phyloP scores from a whole-genome alignment of 2,329 filamentous ascomycete species.

The Eutypa lata region DNA sequence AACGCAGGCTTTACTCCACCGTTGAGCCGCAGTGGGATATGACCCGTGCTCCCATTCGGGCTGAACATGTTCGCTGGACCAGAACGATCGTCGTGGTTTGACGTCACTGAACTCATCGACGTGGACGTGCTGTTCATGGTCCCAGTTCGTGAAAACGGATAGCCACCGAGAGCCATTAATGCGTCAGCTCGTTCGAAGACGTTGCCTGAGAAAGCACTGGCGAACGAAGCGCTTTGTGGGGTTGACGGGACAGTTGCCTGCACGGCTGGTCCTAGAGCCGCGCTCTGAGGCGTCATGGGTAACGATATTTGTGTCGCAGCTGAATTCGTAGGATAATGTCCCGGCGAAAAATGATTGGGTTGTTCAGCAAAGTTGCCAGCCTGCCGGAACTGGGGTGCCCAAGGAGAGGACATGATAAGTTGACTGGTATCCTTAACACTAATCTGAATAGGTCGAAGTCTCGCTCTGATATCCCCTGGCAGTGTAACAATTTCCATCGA shows the following conservation, averaged over 20 bases:
- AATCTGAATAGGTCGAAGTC: conserved; percentile 78
- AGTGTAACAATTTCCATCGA: conserved; percentile 50
- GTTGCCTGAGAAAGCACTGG: conserved; percentile 51
- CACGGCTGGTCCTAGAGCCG: conserved; percentile 82
- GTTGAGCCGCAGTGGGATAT: conserved; percentile 21
- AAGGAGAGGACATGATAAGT: conserved; percentile 62
- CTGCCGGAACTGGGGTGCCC: conserved; percentile 44
- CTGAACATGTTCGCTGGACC: conserved; percentile 23
- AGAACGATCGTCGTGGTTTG: conserved; percentile 25
- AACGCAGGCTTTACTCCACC: conserved; percentile 29
- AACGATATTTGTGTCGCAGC: conserved; percentile 38
- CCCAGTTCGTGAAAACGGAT: conserved; percentile 54
- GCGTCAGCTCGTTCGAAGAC: conserved; percentile 61
- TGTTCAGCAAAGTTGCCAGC: conserved; percentile 22
- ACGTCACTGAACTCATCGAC: conserved; percentile 27
- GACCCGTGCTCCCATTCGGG: conserved; percentile 20
- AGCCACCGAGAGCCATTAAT: conserved; percentile 54
- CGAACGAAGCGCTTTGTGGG: conserved; percentile 56
- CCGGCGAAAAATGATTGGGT: conserved; percentile 24
- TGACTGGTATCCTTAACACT: conserved; percentile 77
- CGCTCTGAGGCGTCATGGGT: conserved; percentile 85
- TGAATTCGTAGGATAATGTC: conserved; percentile 31
- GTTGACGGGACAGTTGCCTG: conserved; percentile 83
- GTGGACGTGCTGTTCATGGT: conserved; percentile 36
- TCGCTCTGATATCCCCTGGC: conserved; percentile 65